Conservation (phyloP, 257 asterid genomes). For the Avicennia marina region DNA sequence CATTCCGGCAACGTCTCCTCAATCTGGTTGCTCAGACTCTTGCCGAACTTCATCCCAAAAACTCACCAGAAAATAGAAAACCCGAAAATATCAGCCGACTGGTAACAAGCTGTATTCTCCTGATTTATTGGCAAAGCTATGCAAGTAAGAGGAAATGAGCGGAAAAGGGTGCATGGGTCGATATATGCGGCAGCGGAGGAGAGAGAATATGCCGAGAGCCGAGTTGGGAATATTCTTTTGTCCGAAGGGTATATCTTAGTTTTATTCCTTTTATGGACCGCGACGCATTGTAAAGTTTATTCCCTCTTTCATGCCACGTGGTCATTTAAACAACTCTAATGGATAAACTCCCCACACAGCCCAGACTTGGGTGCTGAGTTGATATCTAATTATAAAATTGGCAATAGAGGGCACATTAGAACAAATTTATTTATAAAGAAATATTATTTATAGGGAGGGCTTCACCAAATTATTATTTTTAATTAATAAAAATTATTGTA, state of each 20-base stretch:
- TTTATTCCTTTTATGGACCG: constrained; percentile 41
- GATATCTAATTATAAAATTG: too few relatives aligned
- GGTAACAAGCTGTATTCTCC: neutral
- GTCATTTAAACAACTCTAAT: too few relatives aligned
- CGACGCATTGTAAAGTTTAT: too few relatives aligned
- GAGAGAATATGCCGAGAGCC: constrained; percentile 42
- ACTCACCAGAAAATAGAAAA: neutral
- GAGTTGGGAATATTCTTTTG: constrained; percentile 74
- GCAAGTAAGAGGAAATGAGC: constrained; percentile 8
- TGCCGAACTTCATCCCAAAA: constrained; percentile 71
- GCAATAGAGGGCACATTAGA: too few relatives aligned
- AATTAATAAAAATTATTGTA: too few relatives aligned
- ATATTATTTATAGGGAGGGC: too few relatives aligned
- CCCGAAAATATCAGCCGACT: neutral
- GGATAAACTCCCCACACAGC: too few relatives aligned
- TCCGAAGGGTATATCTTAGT: constrained; percentile 52
- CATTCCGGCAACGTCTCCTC: constrained; percentile 93
- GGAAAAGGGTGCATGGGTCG: neutral
- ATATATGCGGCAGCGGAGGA: constrained; percentile 29
- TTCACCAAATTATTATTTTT: too few relatives aligned
- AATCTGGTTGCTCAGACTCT: constrained; percentile 81
- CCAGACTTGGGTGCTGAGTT: too few relatives aligned
- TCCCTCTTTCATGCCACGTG: too few relatives aligned
- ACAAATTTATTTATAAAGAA: too few relatives aligned
- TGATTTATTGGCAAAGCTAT: neutral